Evolutionary conservation across 1,284 basidiomycete genomes (phyloP), one percentile per base, ranked within the genome.

Genomic region (Thelephora terrestris): DNA sequence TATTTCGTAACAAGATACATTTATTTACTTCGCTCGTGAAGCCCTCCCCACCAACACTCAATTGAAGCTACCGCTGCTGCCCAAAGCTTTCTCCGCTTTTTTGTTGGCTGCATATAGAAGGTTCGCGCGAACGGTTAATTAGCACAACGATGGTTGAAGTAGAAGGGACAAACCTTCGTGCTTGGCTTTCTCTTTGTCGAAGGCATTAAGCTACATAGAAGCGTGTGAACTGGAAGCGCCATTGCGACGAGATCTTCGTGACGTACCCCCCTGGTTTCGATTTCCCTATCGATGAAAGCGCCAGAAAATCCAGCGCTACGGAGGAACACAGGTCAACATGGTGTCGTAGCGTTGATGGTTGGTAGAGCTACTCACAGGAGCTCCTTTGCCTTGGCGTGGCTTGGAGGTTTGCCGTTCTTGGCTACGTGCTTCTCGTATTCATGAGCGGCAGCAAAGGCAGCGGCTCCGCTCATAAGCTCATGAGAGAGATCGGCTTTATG

Each of bases 381-480:
- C 58, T 65, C 66, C 58, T 67, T 68, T 36, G 71, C 71, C 57
- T 71, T 55, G 32, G 59, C 64, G 55, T 68, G 67, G 46, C 43
- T 57, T 10, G 50, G 47, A 46, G 66, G 68, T 55, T 71, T 57
- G 57, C 71, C 71, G 50, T 71, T 64, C 38, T 47, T 27, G 45
- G 57, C 61, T 54, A 56, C 53, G 57, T 69, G 68, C 54, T 70
- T 54, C 63, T 74, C 70, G 60, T 71, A 73, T 9, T 66, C 67
- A 59, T 68, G 70, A 47, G 69, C 68, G 50, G 71, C 71, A 58
- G 68, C 67, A 60, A 65, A 70, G 36, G 78, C 70, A 43, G 78
- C 78, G 49, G 78, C 78, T 50, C 66, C 78, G 47, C 76, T 78
- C 57, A 85, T 74, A 56, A 83, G 69, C 63, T 85, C 80, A 62